Evolutionary conservation across 208 protist species (phyloP).

Genomic region (Acanthamoeba castellanii): DNA sequence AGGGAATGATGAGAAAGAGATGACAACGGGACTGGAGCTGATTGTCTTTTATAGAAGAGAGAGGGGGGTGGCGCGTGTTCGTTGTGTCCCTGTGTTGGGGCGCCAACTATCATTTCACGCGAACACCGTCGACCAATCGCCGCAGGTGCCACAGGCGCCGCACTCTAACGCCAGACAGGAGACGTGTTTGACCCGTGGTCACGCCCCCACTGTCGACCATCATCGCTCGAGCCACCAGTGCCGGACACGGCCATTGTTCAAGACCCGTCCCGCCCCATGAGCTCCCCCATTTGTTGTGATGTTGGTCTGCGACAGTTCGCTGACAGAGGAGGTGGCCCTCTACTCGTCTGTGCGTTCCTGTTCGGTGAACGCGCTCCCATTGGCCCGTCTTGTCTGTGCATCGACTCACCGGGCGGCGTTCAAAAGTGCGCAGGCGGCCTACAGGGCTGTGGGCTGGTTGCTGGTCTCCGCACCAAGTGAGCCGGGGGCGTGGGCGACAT

Average conservation of each 20-base stretch:
- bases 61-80: background rate
- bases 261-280: background rate
- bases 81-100: background rate
- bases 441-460: too few species aligned
- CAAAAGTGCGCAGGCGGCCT: too few species aligned
- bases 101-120: background rate
- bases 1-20: background rate
- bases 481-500: background rate
- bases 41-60: background rate
- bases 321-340: background rate
- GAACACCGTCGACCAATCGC: background rate
- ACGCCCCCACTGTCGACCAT: background rate
- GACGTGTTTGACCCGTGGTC: background rate
- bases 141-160: background rate
- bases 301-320: slow-evolving; percentile 15
- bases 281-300: slow-evolving; percentile 15
- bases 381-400: background rate
- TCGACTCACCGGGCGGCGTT: background rate
- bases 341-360: background rate
- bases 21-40: background rate
- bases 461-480: too few species aligned
- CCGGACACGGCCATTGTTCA: background rate
- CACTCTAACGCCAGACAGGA: background rate
- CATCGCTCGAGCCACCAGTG: background rate
- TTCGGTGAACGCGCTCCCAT: background rate